These are phyloP conservation scores for Fraxinus anomala DNA, from an alignment of 257 asterid genomes.

Conservation along the genomic window DNA sequence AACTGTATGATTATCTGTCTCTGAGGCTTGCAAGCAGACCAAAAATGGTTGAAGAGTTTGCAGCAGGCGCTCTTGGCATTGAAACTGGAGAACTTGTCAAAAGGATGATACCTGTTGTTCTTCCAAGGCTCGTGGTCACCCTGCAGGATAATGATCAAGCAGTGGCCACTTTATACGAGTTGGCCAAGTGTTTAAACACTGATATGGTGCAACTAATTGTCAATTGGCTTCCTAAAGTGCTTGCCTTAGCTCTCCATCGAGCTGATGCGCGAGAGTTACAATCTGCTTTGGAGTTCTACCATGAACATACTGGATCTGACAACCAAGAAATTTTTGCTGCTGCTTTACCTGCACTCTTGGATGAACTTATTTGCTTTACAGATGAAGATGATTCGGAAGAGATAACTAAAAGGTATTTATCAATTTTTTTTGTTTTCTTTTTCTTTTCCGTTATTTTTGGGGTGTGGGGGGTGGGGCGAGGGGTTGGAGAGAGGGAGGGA, in stretches of 20 bases:
- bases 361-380: conserved; percentile 84
- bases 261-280: conserved; percentile 64
- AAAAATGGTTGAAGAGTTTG: conserved; percentile 79
- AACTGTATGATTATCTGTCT: conserved; percentile 73
- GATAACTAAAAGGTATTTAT: conserved; percentile 63
- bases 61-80: conserved; percentile 77
- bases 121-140: conserved; percentile 82
- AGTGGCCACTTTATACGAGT: conserved; percentile 54
- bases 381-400: conserved; percentile 71
- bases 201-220: conserved; percentile 73
- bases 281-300: conserved; percentile 75
- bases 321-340: conserved; percentile 78
- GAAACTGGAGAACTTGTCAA: conserved; percentile 75
- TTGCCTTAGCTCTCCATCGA: conserved; percentile 89
- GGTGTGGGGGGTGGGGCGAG: neutral
- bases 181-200: conserved; percentile 67
- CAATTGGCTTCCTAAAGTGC: conserved; percentile 81
- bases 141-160: conserved; percentile 64
- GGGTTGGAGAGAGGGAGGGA: neutral
- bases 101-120: conserved; percentile 87
- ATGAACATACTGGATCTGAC: conserved; percentile 63
- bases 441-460: no score
- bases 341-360: conserved; percentile 76
- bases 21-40: conserved; percentile 66
- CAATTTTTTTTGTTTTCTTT: neutral